These are phyloP conservation scores for Odonthalia washingtoniensis DNA, from an alignment of 31 red algal genomes.

Conservation along the genomic window DNA sequence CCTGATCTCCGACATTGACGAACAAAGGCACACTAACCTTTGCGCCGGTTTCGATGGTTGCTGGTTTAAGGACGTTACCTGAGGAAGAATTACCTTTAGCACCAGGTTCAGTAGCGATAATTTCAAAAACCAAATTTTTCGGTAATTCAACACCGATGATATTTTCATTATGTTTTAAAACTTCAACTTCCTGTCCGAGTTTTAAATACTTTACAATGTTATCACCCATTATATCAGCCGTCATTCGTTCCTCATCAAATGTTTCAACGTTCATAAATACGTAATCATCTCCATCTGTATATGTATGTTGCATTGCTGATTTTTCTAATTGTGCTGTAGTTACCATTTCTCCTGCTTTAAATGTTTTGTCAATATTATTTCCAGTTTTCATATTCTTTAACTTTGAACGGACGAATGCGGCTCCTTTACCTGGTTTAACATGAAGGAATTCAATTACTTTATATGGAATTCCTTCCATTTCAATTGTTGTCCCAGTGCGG, in stretches of 20 bases:
- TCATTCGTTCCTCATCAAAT: conserved; percentile 90
- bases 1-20: conserved; percentile 81
- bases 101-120: conserved; percentile 80
- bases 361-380: conserved; percentile 83
- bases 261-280: conserved; percentile 98
- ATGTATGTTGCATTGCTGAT: conserved; percentile 82
- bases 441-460: conserved; percentile 88
- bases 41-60: conserved; percentile 93
- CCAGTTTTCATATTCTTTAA: conserved; percentile 88
- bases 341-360: conserved; percentile 85
- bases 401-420: conserved; percentile 95
- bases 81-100: conserved; percentile 90
- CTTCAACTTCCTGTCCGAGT: conserved; percentile 74
- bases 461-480: conserved; percentile 75
- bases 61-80: conserved; percentile 83
- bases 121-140: conserved; percentile 66
- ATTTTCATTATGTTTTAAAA: conserved; percentile 71
- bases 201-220: conserved; percentile 78
- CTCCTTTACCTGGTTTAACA: conserved; percentile 96
- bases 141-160: conserved; percentile 88
- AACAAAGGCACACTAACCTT: conserved; percentile 92
- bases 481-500: conserved; percentile 81
- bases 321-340: conserved; percentile 80
- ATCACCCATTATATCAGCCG: conserved; percentile 46
- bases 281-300: conserved; percentile 83